These are phyloP conservation scores for Pseudomassariella vexata DNA, from an alignment of 2,329 filamentous ascomycete species.

Conservation along the genomic window DNA sequence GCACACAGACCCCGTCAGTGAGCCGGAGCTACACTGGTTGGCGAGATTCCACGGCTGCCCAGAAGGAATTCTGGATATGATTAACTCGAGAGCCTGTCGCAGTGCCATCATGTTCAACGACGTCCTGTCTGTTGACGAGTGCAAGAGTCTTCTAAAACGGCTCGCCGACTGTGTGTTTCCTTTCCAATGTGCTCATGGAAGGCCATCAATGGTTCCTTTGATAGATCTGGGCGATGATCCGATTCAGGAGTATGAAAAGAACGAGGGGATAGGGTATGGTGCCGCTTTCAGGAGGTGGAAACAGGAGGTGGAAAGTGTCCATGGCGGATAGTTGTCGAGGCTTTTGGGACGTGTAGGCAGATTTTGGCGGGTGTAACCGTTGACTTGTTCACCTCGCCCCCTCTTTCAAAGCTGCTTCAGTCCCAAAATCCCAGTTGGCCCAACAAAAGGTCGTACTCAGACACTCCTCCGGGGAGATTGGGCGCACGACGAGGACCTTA, in stretches of 20 bases:
- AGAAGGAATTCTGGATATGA: conserved; percentile 65
- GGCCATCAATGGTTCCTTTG: conserved; percentile 60
- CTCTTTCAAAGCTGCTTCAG: too few relatives aligned
- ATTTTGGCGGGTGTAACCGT: too few relatives aligned
- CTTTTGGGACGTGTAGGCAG: too few relatives aligned
- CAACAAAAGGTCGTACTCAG: too few relatives aligned
- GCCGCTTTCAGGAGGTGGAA: conserved; percentile 20
- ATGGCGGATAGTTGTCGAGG: too few relatives aligned
- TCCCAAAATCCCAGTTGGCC: too few relatives aligned
- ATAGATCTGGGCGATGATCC: conserved; percentile 37
- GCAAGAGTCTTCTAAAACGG: conserved; percentile 46
- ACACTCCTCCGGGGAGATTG: too few relatives aligned
- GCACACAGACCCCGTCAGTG: conserved; percentile 2
- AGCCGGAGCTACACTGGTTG: conserved; percentile 43
- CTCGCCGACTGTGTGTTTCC: conserved; percentile 65
- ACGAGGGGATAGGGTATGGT: conserved; percentile 12
- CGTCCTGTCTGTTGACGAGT: conserved; percentile 50
- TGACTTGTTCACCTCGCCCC: too few relatives aligned
- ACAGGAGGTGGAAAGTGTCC: too few relatives aligned
- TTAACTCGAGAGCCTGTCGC: conserved; percentile 71
- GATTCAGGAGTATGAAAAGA: conserved; percentile 4
- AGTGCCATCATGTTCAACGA: conserved; percentile 89
- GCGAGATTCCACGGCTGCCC: conserved; percentile 64
- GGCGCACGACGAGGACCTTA: too few relatives aligned
- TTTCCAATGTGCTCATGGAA: conserved; percentile 79